phyloP scores from a whole-genome alignment of 257 asterid species.

The Ajuga chamaepitys region DNA sequence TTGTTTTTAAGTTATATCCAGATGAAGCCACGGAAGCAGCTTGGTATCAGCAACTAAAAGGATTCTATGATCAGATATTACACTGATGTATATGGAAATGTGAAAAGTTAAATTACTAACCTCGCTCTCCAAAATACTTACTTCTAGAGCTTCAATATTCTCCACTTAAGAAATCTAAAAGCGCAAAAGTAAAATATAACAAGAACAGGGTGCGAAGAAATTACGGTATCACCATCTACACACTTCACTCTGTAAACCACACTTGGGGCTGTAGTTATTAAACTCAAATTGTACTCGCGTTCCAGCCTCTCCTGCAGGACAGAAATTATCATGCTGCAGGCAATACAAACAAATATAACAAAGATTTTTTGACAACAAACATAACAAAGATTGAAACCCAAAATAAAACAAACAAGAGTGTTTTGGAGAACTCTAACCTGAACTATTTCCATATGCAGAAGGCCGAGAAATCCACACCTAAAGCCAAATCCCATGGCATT shows the following conservation, averaged over 20 bases:
- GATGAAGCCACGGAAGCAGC: neutral
- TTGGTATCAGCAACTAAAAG: neutral
- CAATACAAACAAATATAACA: constrained; percentile 9
- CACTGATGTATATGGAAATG: neutral
- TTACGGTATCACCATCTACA: constrained; percentile 74
- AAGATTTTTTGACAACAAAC: too few species aligned
- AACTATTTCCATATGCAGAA: constrained; percentile 98
- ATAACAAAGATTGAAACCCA: neutral
- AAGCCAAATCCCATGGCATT: constrained; percentile 99
- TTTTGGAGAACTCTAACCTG: constrained; percentile 49
- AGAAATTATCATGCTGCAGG: constrained; percentile 18
- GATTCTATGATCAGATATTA: neutral
- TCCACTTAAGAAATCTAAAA: constrained; percentile 2
- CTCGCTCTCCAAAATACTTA: neutral
- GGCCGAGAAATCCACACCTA: constrained; percentile 97
- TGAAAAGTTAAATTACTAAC: neutral
- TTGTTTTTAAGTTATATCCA: constrained; percentile 5
- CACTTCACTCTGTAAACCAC: constrained; percentile 87
- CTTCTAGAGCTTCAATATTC: neutral
- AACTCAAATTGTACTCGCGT: constrained; percentile 86
- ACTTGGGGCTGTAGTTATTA: constrained; percentile 96
- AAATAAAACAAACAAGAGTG: neutral
- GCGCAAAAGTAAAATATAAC: constrained; percentile 2
- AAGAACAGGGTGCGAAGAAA: constrained; percentile 37
- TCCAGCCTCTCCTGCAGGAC: constrained; percentile 90